A percentile compares a stretch with the other conserved stretches of the same genome.
Evolutionary conservation across 305 asterid species (phyloP).

Genomic region (Nicotiana rustica): DNA sequence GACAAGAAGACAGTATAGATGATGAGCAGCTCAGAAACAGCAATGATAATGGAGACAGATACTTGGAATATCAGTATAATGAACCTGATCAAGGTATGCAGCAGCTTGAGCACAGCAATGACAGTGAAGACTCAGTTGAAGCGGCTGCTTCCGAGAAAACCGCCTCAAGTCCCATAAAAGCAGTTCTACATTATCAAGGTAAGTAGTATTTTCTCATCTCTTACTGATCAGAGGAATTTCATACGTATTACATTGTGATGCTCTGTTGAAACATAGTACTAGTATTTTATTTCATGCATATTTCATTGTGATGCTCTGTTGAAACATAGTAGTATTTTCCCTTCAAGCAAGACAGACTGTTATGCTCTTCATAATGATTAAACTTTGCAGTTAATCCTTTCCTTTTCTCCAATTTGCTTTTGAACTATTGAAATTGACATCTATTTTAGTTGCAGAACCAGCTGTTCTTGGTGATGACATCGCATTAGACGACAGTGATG

Average conservation of each 20-base stretch:
- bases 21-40: not conserved
- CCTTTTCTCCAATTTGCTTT: not conserved
- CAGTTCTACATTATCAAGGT: constrained; percentile 27
- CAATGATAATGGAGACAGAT: not conserved
- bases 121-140: not conserved
- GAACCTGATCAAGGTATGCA: not conserved
- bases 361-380: no score
- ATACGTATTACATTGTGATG: no score
- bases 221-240: not conserved
- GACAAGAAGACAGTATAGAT: not conserved
- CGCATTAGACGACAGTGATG: constrained; percentile 23
- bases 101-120: not conserved
- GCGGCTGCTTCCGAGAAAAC: not conserved
- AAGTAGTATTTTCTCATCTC: not conserved
- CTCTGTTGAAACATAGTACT: no score
- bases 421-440: not conserved
- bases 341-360: no score
- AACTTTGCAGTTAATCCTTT: not conserved
- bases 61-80: not conserved
- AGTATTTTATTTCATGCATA: no score
- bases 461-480: constrained; percentile 26
- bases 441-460: constrained; percentile 36
- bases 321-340: not conserved
- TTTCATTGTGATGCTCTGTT: not conserved
- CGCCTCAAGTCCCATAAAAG: constrained; percentile 14